Evolutionary conservation across 1,284 basidiomycete species (phyloP).

Genomic region (Tetrapyrgos nigripes): DNA sequence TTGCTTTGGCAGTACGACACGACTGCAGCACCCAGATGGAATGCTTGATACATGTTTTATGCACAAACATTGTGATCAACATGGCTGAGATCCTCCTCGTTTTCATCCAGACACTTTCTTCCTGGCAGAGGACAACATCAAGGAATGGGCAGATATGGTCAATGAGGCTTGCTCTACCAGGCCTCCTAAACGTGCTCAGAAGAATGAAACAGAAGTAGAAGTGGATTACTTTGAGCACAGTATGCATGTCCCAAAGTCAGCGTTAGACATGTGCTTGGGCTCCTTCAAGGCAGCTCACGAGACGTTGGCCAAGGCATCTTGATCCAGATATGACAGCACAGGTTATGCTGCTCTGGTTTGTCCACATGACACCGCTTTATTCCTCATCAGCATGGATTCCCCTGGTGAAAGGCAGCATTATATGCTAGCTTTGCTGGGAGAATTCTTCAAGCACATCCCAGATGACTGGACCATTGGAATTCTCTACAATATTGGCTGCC

Average conservation of each 20-base stretch:
- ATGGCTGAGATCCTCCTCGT: background rate
- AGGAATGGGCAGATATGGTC: background rate
- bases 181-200: background rate
- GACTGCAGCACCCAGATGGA: background rate
- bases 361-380: constrained; percentile 29
- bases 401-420: constrained; percentile 27
- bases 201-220: background rate
- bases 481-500: constrained; percentile 30
- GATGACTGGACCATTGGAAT: constrained; percentile 16
- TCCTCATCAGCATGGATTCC: constrained; percentile 22
- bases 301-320: constrained; percentile 19
- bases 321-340: constrained; percentile 1
- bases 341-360: constrained; percentile 14
- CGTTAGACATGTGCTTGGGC: background rate
- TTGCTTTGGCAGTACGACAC: constrained; percentile 9
- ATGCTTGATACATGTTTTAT: constrained; percentile 19
- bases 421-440: constrained; percentile 20
- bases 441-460: constrained; percentile 22
- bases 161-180: background rate
- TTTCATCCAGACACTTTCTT: constrained; percentile 16
- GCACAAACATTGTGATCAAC: constrained; percentile 7
- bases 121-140: constrained; percentile 10
- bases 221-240: background rate
- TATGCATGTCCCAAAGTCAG: background rate
- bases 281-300: background rate